Conservation (phyloP, 2,329 filamentous ascomycete species). For the Ophiostoma sp. region DNA sequence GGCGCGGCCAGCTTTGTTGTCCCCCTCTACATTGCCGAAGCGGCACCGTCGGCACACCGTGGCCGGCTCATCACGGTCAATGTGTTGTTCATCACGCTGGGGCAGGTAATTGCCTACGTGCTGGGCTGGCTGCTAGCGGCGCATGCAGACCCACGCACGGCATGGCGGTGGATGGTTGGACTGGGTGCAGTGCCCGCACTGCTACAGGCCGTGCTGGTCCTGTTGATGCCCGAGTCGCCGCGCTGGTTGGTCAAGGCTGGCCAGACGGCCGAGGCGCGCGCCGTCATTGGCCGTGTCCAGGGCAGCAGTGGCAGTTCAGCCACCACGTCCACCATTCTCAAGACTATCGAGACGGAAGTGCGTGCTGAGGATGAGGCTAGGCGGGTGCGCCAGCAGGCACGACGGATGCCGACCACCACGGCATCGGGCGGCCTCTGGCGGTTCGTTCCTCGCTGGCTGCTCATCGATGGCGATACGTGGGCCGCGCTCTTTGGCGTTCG, state of each 20-base stretch:
- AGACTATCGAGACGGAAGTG: slow-evolving; percentile 72
- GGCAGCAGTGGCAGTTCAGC: slow-evolving; percentile 41
- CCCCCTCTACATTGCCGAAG: slow-evolving; percentile 84
- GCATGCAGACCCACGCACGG: slow-evolving; percentile 51
- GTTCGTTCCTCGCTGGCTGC: slow-evolving; percentile 27
- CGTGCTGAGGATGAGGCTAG: slow-evolving; percentile 62
- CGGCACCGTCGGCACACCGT: slow-evolving; percentile 73
- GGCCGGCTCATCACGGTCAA: slow-evolving; percentile 81
- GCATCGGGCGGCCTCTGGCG: slow-evolving; percentile 33
- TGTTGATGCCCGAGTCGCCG: slow-evolving; percentile 82
- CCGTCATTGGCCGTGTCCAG: slow-evolving; percentile 65
- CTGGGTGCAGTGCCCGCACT: slow-evolving; percentile 75
- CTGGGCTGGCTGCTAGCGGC: slow-evolving; percentile 74
- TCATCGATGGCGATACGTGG: slow-evolving; percentile 49
- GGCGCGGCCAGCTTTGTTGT: slow-evolving; percentile 79
- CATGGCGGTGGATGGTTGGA: slow-evolving; percentile 92
- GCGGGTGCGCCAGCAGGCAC: slow-evolving; percentile 41
- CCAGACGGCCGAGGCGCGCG: slow-evolving; percentile 59
- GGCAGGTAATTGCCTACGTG: slow-evolving; percentile 86
- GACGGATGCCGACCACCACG: background rate
- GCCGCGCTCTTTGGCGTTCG: slow-evolving; percentile 56
- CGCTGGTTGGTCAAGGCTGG: slow-evolving; percentile 78
- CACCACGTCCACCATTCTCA: slow-evolving; percentile 59
- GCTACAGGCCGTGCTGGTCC: slow-evolving; percentile 67
- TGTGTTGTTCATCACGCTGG: slow-evolving; percentile 79